These are phyloP conservation scores for Hexamita inflata DNA, from an alignment of 208 protist genomes.

Conservation along the genomic window DNA sequence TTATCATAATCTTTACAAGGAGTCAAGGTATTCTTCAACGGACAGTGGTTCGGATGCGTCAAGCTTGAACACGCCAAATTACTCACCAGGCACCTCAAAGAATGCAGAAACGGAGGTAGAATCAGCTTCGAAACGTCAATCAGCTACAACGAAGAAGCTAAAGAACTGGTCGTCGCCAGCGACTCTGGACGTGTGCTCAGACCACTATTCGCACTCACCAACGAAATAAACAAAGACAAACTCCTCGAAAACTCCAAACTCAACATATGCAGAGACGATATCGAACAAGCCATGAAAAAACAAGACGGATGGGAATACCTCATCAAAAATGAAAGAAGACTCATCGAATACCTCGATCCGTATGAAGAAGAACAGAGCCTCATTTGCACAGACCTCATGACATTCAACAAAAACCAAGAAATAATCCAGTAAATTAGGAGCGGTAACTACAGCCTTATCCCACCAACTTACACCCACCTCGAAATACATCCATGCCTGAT, in stretches of 20 bases:
- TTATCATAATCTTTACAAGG: too few relatives aligned
- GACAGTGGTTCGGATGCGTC: slow-evolving; percentile 3
- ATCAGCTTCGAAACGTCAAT: slow-evolving; percentile 8
- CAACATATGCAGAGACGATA: not conserved
- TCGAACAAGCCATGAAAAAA: not conserved
- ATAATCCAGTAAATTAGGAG: not conserved
- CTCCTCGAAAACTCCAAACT: not conserved
- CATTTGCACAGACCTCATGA: slow-evolving; percentile 7
- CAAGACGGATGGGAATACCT: not conserved
- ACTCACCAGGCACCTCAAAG: not conserved
- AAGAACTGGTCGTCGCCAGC: not conserved
- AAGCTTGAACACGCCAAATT: not conserved
- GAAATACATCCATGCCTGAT: slow-evolving; percentile 74
- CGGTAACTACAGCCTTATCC: not conserved
- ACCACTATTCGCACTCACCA: slow-evolving; percentile 4
- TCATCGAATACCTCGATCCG: slow-evolving; percentile 23
- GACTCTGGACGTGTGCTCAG: slow-evolving; percentile 5
- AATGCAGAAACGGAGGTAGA: not conserved
- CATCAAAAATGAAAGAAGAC: not conserved
- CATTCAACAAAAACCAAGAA: not conserved
- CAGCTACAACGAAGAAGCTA: not conserved
- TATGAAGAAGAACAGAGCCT: slow-evolving; percentile 9
- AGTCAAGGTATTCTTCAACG: slow-evolving; percentile 20
- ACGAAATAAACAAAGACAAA: not conserved
- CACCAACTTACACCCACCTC: slow-evolving; percentile 57